Evolutionary conservation across 768 basidiomycete species (phyloP).

Genomic region (Mycena rebaudengoi): DNA sequence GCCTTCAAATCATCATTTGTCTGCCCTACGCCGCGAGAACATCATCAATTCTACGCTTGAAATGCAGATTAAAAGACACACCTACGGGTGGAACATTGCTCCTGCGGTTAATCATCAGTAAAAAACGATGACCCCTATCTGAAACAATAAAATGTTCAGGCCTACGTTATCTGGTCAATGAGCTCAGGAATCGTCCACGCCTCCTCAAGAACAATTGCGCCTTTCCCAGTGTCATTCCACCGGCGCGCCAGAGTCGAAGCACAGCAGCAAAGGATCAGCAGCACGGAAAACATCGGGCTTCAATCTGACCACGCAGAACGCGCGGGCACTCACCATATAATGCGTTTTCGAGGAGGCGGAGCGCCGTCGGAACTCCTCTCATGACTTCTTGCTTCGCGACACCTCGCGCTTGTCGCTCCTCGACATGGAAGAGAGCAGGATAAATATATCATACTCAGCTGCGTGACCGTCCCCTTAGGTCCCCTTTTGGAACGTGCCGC

Average conservation of each 20-base stretch:
- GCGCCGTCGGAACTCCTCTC: too few relatives aligned
- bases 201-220: conserved; percentile 50
- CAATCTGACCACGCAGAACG: too few relatives aligned
- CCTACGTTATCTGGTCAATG: conserved; percentile 35
- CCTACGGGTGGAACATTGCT: conserved; percentile 12
- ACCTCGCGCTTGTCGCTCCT: too few relatives aligned
- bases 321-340: too few relatives aligned
- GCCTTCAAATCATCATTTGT: conserved; percentile 39
- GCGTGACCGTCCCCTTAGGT: too few relatives aligned
- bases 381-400: too few relatives aligned
- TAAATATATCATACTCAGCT: too few relatives aligned
- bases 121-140: neutral
- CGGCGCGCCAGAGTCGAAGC: conserved; percentile 18
- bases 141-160: too few relatives aligned
- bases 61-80: neutral
- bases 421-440: too few relatives aligned
- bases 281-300: conserved; percentile 5
- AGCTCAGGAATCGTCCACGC: conserved; percentile 49
- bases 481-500: too few relatives aligned
- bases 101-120: conserved; percentile 4
- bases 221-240: conserved; percentile 45
- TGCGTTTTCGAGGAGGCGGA: too few relatives aligned
- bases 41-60: too few relatives aligned
- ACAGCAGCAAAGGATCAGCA: neutral
- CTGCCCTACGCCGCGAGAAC: conserved; percentile 30